Evolutionary conservation across 345 rosid species (phyloP), one percentile per base, ranked within the genome.

Genomic region (Ceriops decandra): DNA sequence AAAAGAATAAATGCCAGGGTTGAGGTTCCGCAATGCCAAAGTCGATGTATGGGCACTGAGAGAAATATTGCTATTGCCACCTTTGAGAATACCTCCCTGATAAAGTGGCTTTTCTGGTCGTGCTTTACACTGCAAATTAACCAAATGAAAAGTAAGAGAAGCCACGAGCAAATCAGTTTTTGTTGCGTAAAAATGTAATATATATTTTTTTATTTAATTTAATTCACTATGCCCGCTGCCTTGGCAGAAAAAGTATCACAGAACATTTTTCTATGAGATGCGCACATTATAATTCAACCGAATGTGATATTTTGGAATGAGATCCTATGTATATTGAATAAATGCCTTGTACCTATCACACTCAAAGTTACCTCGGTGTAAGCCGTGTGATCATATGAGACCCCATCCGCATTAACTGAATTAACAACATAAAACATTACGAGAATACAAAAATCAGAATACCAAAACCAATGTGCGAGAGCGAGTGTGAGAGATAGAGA

Each of bases 51-150:
- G 76, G 53, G 56, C 58, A 71, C 66, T 74, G 30, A 22, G 57
- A 5, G 74, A 64, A 31, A 69, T 61, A 22, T 62, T 19, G n/a
- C 36, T 33, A 19, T 11, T 51, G 64, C 15, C 19, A 27, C 59
- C 75, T 64, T 72, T 78, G 8, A 93, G 81, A 35, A 93, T 81
- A 38, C 98, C 98, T 82, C 97, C 97, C 67, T 75, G 72, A 80
- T 89, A 88, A 0, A 91, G 88, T 32, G 97, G 80, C 57, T 72
- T 58, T 77, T 87, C 92, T 57, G 97, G 87, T 57, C 56, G 65
- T 31, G 36, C 68, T 81, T 80, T 85, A 63, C 97, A 93, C 97
- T 93, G 91, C 68, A 65, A 71, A 64, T 15, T 56, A 30, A 46
- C 1, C 7, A 15, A 1, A 52, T 11, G 16, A 35, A 10, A 15